Conservation (phyloP, 2,329 filamentous ascomycete genomes). For the Orbilia blumenaviensis region DNA sequence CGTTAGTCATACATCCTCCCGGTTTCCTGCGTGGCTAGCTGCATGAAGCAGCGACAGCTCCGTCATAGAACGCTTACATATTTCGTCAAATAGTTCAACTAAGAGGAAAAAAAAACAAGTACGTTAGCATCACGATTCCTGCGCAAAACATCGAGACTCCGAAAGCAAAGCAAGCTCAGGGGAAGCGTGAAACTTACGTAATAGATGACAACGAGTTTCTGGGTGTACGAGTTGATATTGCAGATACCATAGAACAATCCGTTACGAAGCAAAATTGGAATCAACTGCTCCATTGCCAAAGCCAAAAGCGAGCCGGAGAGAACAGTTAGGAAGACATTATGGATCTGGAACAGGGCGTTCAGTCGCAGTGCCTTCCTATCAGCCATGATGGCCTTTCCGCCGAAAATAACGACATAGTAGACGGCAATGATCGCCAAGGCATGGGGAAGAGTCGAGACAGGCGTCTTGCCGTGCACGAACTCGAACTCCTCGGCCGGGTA, state of each 20-base stretch:
- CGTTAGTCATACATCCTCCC: conserved; percentile 30
- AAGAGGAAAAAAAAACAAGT: conserved; percentile 24
- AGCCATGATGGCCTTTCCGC: conserved; percentile 91
- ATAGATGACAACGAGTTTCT: conserved; percentile 91
- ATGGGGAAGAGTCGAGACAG: conserved; percentile 87
- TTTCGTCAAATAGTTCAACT: conserved; percentile 99
- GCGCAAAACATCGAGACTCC: not conserved
- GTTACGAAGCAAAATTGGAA: conserved; percentile 80
- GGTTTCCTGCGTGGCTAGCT: not conserved
- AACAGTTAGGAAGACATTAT: conserved; percentile 92
- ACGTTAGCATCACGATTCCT: conserved; percentile 58
- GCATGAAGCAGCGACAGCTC: not conserved
- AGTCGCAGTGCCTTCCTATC: conserved; percentile 84
- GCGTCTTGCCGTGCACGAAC: conserved; percentile 82
- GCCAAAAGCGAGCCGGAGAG: conserved; percentile 82
- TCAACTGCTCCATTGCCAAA: conserved; percentile 89
- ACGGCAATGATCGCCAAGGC: conserved; percentile 75
- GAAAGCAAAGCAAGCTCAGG: not conserved
- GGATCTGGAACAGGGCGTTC: conserved; percentile 87
- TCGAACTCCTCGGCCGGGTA: conserved; percentile 86
- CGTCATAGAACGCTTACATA: conserved; percentile 69
- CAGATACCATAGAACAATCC: conserved; percentile 93
- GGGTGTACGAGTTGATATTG: conserved; percentile 83
- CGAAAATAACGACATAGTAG: conserved; percentile 82
- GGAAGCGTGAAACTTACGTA: conserved; percentile 82